A percentile compares a stretch with the other conserved stretches of the same genome.
phyloP scores from a whole-genome alignment of 805 yeast genomes.

The Phaffomyces opuntiae region DNA sequence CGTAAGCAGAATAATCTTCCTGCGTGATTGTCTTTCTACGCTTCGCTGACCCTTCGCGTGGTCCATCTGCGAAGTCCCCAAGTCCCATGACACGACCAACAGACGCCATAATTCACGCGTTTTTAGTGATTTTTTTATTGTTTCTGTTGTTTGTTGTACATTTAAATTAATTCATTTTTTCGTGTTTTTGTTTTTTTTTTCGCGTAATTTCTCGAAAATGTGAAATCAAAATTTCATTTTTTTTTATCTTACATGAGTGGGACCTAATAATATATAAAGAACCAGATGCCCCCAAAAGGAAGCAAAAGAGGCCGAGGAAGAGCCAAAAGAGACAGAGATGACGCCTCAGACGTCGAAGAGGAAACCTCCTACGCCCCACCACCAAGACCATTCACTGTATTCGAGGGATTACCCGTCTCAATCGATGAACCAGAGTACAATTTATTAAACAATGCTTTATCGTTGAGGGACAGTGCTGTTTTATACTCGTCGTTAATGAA shows the following conservation, averaged over 20 bases:
- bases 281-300: constrained; percentile 19
- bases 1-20: constrained; percentile 18
- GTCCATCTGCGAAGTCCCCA: constrained; percentile 9
- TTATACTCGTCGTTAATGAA: constrained; percentile 62
- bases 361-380: constrained; percentile 19
- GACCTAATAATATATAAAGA: not conserved
- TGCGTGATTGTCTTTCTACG: constrained; percentile 1
- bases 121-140: no score
- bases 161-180: not conserved
- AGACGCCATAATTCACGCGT: not conserved
- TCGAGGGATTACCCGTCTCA: constrained; percentile 65
- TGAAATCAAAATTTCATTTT: not conserved
- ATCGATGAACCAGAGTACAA: constrained; percentile 56
- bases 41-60: not conserved
- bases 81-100: constrained; percentile 5
- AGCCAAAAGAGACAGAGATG: constrained; percentile 15
- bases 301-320: constrained; percentile 8
- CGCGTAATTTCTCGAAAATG: no score
- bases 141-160: no score
- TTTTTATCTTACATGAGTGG: not conserved
- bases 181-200: not conserved
- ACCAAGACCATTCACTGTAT: constrained; percentile 54
- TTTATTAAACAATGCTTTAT: constrained; percentile 55
- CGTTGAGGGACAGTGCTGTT: constrained; percentile 67
- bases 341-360: constrained; percentile 21